Conservation (phyloP, 495 filamentous ascomycete genomes). For the Immersiella caudata region DNA sequence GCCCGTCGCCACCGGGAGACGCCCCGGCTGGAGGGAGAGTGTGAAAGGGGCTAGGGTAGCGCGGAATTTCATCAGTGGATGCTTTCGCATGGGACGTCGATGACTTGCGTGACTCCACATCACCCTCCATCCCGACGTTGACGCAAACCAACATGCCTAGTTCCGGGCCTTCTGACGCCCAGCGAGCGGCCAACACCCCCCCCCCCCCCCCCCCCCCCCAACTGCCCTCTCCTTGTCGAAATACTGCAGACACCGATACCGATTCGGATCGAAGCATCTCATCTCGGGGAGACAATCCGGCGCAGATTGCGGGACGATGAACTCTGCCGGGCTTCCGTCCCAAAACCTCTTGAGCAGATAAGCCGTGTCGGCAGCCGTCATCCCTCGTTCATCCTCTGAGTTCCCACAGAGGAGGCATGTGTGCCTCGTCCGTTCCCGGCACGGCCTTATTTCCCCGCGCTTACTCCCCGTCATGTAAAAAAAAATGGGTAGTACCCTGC, state of each 20-base stretch:
- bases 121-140: too few species aligned
- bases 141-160: too few species aligned
- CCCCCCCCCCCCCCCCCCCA: background rate
- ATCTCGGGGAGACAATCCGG: background rate
- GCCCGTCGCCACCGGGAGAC: too few species aligned
- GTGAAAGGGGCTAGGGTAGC: too few species aligned
- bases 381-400: background rate
- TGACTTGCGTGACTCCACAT: too few species aligned
- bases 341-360: background rate
- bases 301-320: background rate
- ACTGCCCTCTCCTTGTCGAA: background rate
- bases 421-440: background rate
- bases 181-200: background rate
- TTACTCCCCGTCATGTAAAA: background rate
- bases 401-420: background rate
- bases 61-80: too few species aligned
- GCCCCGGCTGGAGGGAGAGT: too few species aligned
- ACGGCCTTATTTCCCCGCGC: background rate
- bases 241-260: background rate
- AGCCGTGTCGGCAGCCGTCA: background rate
- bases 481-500: background rate
- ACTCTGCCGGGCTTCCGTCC: background rate
- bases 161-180: too few species aligned
- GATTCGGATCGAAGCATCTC: slow-evolving; percentile 1
- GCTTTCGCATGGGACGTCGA: too few species aligned